A percentile compares a stretch with the other conserved stretches of the same genome.
Evolutionary conservation across 192 early-diverging fungal genomes (phyloP).

Genomic region (Mortierella alpina): DNA sequence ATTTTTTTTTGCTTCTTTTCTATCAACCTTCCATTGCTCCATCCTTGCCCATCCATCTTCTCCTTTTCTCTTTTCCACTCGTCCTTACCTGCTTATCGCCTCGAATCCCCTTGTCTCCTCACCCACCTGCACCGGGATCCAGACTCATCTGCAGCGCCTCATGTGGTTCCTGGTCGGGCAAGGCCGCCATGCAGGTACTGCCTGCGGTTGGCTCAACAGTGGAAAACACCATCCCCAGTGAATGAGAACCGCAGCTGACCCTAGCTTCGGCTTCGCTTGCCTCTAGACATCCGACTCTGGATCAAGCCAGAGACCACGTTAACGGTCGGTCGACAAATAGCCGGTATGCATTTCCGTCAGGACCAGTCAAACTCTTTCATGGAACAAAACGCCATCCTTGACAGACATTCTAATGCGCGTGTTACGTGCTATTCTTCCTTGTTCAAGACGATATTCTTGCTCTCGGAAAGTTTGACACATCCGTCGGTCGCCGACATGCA

Average conservation of each 20-base stretch:
- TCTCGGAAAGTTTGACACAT: conserved; percentile 17
- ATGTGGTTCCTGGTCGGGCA: conserved; percentile 50
- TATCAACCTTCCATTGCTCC: not conserved
- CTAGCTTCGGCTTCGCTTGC: no score
- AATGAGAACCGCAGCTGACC: no score
- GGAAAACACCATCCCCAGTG: no score
- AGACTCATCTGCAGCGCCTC: not conserved
- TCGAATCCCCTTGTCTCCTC: not conserved
- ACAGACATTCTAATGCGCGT: not conserved
- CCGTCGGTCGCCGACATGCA: conserved; percentile 39
- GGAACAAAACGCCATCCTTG: not conserved
- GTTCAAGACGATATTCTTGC: conserved; percentile 15
- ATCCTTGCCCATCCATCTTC: no score
- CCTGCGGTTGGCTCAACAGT: not conserved
- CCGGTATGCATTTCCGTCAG: not conserved
- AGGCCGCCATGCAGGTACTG: conserved; percentile 21
- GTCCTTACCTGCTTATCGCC: not conserved
- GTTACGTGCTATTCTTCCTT: not conserved
- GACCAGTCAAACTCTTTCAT: not conserved
- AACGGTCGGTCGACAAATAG: conserved; percentile 25
- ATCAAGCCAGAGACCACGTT: conserved; percentile 48
- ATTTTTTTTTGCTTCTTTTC: not conserved
- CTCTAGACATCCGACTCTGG: conserved; percentile 36
- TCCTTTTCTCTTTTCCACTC: not conserved
- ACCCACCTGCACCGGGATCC: not conserved